phyloP scores from a whole-genome alignment of 1,284 basidiomycete species.

The Phlebopus sp. region DNA sequence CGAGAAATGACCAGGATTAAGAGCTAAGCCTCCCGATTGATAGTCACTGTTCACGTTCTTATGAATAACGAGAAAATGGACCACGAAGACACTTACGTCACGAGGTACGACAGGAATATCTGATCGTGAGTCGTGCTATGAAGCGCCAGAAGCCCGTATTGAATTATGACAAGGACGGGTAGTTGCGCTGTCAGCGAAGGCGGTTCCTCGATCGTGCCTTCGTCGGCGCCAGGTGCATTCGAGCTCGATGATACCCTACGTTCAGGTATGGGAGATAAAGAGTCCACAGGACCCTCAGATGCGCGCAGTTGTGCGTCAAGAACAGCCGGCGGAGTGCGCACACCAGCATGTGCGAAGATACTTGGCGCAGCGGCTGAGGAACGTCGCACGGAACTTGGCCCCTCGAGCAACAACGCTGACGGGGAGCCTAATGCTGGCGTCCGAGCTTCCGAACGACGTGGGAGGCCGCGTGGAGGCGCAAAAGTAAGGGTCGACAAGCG shows the following conservation, averaged over 20 bases:
- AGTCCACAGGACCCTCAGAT: slow-evolving; percentile 38
- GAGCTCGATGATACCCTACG: slow-evolving; percentile 11
- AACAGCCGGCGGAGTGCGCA: slow-evolving; percentile 68
- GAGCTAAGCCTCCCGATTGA: slow-evolving; percentile 66
- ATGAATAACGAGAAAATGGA: not conserved
- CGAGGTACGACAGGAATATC: slow-evolving; percentile 78
- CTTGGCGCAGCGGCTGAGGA: slow-evolving; percentile 57
- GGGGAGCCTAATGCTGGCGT: slow-evolving; percentile 30
- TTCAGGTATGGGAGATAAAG: slow-evolving; percentile 54
- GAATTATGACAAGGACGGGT: slow-evolving; percentile 69
- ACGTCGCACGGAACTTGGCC: slow-evolving; percentile 44
- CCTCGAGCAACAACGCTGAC: slow-evolving; percentile 10
- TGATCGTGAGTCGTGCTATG: slow-evolving; percentile 86
- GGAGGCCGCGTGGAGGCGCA: slow-evolving; percentile 8
- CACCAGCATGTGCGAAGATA: slow-evolving; percentile 80
- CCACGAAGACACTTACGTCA: slow-evolving; percentile 55
- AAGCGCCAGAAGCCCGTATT: slow-evolving; percentile 76
- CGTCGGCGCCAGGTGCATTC: slow-evolving; percentile 4
- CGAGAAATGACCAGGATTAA: slow-evolving; percentile 79
- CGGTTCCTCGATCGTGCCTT: slow-evolving; percentile 34
- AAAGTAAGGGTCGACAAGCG: slow-evolving; percentile 16
- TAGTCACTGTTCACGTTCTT: slow-evolving; percentile 51
- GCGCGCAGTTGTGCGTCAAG: slow-evolving; percentile 58
- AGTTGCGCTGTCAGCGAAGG: slow-evolving; percentile 65
- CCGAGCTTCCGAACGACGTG: slow-evolving; percentile 27